Percentiles rank a stretch among this genome's conserved stretches.
These are phyloP conservation scores for Lichtheimia corymbifera DNA, from an alignment of 371 early-diverging fungal species.

Conservation along the genomic window DNA sequence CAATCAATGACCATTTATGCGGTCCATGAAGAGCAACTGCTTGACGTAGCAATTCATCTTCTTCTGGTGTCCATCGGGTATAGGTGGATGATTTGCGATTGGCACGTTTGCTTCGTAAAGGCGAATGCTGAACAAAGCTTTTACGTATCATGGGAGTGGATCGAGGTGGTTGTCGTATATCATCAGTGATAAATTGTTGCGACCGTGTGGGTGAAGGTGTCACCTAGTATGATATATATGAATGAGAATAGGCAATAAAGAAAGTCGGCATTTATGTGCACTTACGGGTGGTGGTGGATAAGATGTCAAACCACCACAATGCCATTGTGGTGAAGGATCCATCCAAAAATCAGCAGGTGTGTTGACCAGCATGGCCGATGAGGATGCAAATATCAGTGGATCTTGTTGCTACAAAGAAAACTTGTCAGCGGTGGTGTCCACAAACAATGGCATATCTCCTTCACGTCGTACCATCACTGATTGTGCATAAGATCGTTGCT, in stretches of 20 bases:
- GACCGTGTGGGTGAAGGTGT: conserved; percentile 18
- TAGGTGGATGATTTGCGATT: conserved; percentile 42
- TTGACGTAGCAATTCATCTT: conserved; percentile 45
- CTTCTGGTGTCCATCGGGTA: conserved; percentile 52
- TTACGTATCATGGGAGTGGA: conserved; percentile 21
- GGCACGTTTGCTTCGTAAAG: conserved; percentile 33
- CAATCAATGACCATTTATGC: conserved; percentile 67
- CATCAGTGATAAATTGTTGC: conserved; percentile 1
- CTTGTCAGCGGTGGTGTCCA: background rate
- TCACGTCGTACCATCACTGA: conserved; percentile 4
- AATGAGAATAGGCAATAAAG: background rate
- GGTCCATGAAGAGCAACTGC: conserved; percentile 52
- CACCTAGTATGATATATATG: background rate
- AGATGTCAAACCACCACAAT: background rate
- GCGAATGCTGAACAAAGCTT: conserved; percentile 24
- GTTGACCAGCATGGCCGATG: background rate
- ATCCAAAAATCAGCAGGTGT: too few relatives aligned
- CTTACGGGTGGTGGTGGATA: background rate
- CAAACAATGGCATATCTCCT: background rate
- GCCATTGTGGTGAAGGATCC: too few relatives aligned
- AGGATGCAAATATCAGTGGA: background rate
- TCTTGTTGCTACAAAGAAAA: background rate
- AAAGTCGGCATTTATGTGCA: background rate
- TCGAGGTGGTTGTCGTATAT: conserved; percentile 15
- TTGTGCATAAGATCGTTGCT: conserved; percentile 6